A percentile compares a stretch with the other conserved stretches of the same genome.
These are phyloP conservation scores for Naegleria gruberi DNA, from an alignment of 208 protist species.

Conservation along the genomic window DNA sequence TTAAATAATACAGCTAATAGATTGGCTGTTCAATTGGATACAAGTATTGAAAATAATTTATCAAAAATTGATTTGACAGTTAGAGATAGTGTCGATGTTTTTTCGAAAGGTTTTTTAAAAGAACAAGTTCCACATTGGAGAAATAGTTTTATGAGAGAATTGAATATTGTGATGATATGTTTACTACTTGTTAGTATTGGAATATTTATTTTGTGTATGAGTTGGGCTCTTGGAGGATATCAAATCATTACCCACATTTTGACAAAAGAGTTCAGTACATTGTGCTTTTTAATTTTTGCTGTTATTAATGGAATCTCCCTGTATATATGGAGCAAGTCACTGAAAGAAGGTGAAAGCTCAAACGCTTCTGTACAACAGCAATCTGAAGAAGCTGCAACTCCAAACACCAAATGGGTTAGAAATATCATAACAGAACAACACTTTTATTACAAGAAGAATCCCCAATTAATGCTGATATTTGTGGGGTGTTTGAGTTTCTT, in stretches of 20 bases:
- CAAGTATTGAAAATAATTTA: not conserved
- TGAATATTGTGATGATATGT: not conserved
- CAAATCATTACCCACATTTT: not conserved
- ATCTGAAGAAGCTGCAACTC: not conserved
- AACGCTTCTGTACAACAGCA: too few species aligned
- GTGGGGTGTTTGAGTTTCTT: not conserved
- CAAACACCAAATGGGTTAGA: not conserved
- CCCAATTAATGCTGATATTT: not conserved
- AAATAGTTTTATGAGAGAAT: not conserved
- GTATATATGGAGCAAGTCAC: not conserved
- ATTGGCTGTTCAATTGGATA: not conserved
- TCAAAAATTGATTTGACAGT: not conserved
- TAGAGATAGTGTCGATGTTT: not conserved
- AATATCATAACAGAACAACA: not conserved
- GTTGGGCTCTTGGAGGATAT: not conserved
- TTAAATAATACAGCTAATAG: not conserved
- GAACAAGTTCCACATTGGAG: not conserved
- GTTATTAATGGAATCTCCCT: not conserved
- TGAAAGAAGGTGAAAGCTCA: not conserved
- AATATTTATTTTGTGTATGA: not conserved
- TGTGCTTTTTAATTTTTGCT: not conserved
- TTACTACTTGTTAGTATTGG: not conserved
- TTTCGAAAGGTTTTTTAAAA: not conserved
- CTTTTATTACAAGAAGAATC: not conserved
- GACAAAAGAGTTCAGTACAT: not conserved